phyloP scores from a whole-genome alignment of 2,329 filamentous ascomycete genomes.

The Xylaria sp. region DNA sequence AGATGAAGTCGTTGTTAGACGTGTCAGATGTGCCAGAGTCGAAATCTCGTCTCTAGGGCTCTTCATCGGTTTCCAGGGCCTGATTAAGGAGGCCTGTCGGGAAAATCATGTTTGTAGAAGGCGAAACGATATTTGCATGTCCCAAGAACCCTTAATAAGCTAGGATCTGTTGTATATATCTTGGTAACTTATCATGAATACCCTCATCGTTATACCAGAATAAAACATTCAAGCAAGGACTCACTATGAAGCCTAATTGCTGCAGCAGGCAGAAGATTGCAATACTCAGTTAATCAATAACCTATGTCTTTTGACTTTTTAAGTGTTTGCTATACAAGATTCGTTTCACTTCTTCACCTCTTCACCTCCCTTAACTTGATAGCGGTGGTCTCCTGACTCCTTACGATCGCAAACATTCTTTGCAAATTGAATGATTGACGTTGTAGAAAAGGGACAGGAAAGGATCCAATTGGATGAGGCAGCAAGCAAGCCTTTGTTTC shows the following conservation, averaged over 20 bases:
- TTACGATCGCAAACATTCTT: not conserved
- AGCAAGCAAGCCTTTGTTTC: not conserved
- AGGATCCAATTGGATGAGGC: not conserved
- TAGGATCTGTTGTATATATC: not conserved
- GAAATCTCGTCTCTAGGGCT: conserved; percentile 25
- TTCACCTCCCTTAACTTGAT: not conserved
- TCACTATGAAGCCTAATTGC: not conserved
- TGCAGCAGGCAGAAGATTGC: not conserved
- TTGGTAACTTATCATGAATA: not conserved
- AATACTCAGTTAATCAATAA: not conserved
- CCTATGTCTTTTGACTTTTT: not conserved
- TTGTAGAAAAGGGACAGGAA: not conserved
- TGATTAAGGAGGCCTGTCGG: not conserved
- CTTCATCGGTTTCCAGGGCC: not conserved
- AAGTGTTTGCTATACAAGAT: not conserved
- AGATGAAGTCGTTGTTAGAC: conserved; percentile 34
- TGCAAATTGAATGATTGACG: not conserved
- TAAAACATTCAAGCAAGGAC: not conserved
- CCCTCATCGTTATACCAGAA: not conserved
- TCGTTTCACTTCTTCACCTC: not conserved
- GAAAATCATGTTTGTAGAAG: not conserved
- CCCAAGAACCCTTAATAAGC: not conserved
- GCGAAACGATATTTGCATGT: not conserved
- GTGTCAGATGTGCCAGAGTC: conserved; percentile 3
- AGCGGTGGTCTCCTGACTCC: not conserved